Base-by-base conservation (phyloP, 257 asterid species). In the Pogostemon cablin region DNA sequence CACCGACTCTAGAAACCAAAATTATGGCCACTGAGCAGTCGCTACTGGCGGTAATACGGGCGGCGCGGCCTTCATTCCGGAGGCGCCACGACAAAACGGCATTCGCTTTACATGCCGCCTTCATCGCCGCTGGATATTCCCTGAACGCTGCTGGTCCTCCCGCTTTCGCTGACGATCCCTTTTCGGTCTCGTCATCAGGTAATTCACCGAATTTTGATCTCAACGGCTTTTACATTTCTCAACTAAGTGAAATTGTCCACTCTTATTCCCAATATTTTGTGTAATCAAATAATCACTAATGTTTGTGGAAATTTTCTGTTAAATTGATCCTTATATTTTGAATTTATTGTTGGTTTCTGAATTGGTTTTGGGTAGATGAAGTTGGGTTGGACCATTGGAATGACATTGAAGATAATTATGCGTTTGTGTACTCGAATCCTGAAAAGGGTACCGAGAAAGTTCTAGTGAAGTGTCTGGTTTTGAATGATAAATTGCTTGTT, bases 381-480 rank as follows among this genome's bases (percentile, higher is more conserved):
- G 97, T 88, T 39, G 92, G 92, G 50, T 65, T 84, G 42, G 95
- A 91, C 35, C 50, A 68, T 9, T 91, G 99, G 97, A 93, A 85
- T 43, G 91, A 77, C 52, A 73, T 82, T 55, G 95, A 83, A 39
- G 95, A 84, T 39, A 69, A 80, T 43, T 91, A 89, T 62, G 96
- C 86, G 0, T 93, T 91, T 5, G 78, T 93, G 0, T 91, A 89
- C 69, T 89, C 99, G 3, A 76, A 82, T 32, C 86, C 88, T 42
- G 87, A 78, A 34, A 84, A 78, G 77, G 87, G 77, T 50, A 74
- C 95, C 17, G 76, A 81, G 83, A 90, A 85, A 59, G 89, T 91
- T 11, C 55, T 89, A 34, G 84, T 93, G 17, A 91, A 93, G 80
- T 85, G 89, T 79, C 89, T 91, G 15, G 89, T 62, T 11, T 62